phyloP scores from a whole-genome alignment of 345 rosid species.

The Microcos paniculata region DNA sequence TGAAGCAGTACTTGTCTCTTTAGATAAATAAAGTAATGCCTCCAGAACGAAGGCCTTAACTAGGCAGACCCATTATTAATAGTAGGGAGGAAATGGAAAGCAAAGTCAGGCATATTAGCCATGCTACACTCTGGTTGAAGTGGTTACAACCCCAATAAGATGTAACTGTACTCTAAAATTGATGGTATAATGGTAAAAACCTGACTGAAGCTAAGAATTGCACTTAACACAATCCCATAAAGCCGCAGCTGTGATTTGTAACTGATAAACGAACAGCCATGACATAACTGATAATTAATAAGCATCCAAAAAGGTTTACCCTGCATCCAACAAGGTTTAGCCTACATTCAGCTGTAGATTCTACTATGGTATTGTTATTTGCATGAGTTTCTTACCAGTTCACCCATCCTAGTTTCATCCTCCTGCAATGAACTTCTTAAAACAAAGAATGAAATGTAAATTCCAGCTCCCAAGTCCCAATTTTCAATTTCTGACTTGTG shows the following conservation, averaged over 20 bases:
- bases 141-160: neutral
- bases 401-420: constrained; percentile 43
- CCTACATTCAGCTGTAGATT: constrained; percentile 2
- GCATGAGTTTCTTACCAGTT: constrained; percentile 48
- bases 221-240: neutral
- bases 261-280: neutral
- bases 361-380: neutral
- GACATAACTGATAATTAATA: neutral
- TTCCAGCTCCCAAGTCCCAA: constrained; percentile 97
- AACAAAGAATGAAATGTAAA: constrained; percentile 71
- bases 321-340: constrained; percentile 1
- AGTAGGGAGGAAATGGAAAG: neutral
- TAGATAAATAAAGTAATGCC: neutral
- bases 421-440: constrained; percentile 62
- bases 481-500: constrained; percentile 91
- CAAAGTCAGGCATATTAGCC: neutral
- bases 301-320: neutral
- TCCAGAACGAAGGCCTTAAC: neutral
- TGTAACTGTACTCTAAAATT: neutral
- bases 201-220: neutral
- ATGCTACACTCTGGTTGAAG: neutral
- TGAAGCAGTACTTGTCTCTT: neutral
- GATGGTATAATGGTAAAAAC: neutral
- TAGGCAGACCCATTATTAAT: neutral
- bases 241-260: neutral